Conservation (phyloP, 305 asterid species). For the Coffea humblotiana region DNA sequence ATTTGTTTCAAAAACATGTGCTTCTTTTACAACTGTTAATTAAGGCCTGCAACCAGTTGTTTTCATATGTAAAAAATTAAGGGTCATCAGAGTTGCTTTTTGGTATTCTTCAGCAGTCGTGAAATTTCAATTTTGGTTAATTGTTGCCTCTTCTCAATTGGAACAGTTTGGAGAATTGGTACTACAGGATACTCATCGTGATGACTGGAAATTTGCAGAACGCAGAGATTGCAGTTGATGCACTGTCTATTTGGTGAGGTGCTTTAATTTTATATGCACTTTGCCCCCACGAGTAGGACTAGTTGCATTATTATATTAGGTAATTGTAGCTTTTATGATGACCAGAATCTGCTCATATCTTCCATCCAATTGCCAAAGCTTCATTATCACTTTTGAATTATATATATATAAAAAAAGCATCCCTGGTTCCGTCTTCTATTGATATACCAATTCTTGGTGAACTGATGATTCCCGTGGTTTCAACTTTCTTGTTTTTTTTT, state of each 20-base stretch:
- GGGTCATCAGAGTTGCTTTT: not conserved
- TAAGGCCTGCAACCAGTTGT: not conserved
- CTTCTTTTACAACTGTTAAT: not conserved
- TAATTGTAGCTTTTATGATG: not conserved
- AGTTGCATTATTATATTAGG: not conserved
- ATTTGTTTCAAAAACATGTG: not conserved
- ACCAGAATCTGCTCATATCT: not conserved
- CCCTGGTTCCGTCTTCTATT: not conserved
- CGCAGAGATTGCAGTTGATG: conserved; percentile 68
- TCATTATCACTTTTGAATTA: not conserved
- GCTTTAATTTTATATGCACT: not conserved
- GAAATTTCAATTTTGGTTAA: not conserved
- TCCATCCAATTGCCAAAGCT: not conserved
- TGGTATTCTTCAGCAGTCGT: not conserved
- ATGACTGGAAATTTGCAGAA: conserved; percentile 76
- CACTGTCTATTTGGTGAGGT: conserved; percentile 71
- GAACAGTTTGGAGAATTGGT: conserved; percentile 82
- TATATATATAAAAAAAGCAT: not conserved
- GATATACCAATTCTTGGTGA: not conserved
- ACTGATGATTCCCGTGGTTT: not conserved
- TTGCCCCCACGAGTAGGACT: not conserved
- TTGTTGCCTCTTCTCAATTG: not conserved
- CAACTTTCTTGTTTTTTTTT: not conserved
- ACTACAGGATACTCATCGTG: conserved; percentile 60
- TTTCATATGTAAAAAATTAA: not conserved